A percentile compares a stretch with the other conserved stretches of the same genome.
These are phyloP conservation scores for Cladophialophora bantiana DNA, from an alignment of 2,329 filamentous ascomycete species.

Conservation along the genomic window DNA sequence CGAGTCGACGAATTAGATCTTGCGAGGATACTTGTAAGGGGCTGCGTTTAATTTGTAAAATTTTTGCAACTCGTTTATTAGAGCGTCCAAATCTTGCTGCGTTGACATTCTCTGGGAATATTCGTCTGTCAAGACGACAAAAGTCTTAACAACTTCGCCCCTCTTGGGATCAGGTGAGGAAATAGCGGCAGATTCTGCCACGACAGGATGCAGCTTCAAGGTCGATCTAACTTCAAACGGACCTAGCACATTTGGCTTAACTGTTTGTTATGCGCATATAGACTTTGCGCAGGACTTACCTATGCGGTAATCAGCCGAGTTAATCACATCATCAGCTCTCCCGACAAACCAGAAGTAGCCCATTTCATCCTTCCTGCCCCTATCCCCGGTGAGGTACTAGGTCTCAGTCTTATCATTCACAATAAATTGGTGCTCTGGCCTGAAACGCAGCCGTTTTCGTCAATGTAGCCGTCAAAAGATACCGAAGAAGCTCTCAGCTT, in stretches of 20 bases:
- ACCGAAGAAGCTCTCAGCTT: constrained; percentile 17
- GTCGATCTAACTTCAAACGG: constrained; percentile 52
- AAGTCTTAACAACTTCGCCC: constrained; percentile 88
- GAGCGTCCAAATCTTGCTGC: not conserved
- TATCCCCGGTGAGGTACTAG: constrained; percentile 49
- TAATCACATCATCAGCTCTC: constrained; percentile 49
- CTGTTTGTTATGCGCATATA: not conserved
- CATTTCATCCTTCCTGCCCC: constrained; percentile 43
- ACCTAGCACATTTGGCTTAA: constrained; percentile 33
- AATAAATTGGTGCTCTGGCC: not conserved
- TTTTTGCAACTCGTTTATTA: constrained; percentile 48
- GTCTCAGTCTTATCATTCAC: not conserved
- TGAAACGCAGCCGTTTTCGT: constrained; percentile 13
- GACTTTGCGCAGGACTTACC: constrained; percentile 35
- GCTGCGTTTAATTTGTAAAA: constrained; percentile 50
- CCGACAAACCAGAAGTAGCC: constrained; percentile 48
- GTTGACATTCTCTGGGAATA: not conserved
- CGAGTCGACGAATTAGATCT: constrained; percentile 49
- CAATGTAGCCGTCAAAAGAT: constrained; percentile 31
- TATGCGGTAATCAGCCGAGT: constrained; percentile 48
- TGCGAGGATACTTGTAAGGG: constrained; percentile 51
- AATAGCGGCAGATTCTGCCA: constrained; percentile 50
- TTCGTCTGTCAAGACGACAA: constrained; percentile 53
- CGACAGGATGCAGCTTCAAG: constrained; percentile 49
- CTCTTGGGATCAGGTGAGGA: constrained; percentile 64